Evolutionary conservation across 768 basidiomycete genomes (phyloP).

Genomic region (Psilocybe azurescens): DNA sequence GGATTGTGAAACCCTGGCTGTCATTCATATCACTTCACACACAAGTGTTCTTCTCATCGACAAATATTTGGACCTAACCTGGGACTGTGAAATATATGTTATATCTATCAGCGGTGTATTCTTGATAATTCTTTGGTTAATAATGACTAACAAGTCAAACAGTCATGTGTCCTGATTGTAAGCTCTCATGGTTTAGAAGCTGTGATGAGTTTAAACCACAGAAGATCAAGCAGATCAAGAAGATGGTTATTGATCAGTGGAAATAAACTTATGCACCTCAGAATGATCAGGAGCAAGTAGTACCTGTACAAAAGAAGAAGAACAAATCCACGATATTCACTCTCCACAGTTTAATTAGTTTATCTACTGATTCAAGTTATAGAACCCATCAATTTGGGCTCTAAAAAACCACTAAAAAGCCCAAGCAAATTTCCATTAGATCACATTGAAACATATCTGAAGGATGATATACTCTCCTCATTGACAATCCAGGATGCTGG

Average conservation of each 20-base stretch:
- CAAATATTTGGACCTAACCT: conserved; percentile 16
- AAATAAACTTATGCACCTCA: conserved; percentile 10
- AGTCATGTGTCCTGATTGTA: conserved; percentile 29
- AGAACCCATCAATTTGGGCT: neutral
- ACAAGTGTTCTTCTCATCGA: conserved; percentile 20
- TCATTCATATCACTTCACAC: conserved; percentile 17
- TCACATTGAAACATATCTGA: conserved; percentile 27
- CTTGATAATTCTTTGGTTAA: neutral
- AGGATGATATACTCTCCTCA: too few relatives aligned
- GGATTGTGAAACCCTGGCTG: too few relatives aligned
- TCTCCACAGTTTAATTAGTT: neutral
- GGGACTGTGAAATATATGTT: conserved; percentile 20
- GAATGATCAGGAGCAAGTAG: neutral
- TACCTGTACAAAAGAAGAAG: neutral
- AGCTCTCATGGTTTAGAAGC: conserved; percentile 25
- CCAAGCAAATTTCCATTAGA: conserved; percentile 11
- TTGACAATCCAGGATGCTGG: conserved; percentile 15
- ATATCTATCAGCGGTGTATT: conserved; percentile 19
- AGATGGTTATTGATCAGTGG: conserved; percentile 16
- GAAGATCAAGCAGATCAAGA: conserved; percentile 13
- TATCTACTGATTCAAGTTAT: neutral
- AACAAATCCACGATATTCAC: too few relatives aligned
- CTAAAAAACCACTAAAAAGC: neutral
- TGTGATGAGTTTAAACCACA: neutral
- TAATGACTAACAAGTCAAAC: neutral